These are phyloP conservation scores for Pezicula rhizophila DNA, from an alignment of 2,329 filamentous ascomycete genomes.

Conservation along the genomic window DNA sequence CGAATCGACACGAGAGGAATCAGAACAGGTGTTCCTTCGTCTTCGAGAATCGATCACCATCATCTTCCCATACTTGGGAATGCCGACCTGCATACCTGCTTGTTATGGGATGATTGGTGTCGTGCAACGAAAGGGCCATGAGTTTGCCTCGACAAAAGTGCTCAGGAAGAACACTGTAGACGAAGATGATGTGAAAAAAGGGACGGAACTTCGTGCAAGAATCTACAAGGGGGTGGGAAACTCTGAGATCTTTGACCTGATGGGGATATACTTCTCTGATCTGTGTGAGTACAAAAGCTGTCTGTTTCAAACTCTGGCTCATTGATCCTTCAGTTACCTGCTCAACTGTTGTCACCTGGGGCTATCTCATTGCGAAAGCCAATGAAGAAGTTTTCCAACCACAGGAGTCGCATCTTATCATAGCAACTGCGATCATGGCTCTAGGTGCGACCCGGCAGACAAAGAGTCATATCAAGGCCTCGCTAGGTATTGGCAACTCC, in stretches of 20 bases:
- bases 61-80: conserved; percentile 1
- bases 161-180: conserved; percentile 1
- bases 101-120: conserved; percentile 5
- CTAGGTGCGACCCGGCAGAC: conserved; percentile 4
- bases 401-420: conserved; percentile 2
- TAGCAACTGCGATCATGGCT: conserved; percentile 1
- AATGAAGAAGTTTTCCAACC: conserved; percentile 5
- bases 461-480: conserved; percentile 5
- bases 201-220: background rate
- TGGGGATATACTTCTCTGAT: conserved; percentile 3
- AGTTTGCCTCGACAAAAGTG: background rate
- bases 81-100: conserved; percentile 5
- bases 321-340: background rate
- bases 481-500: conserved; percentile 3
- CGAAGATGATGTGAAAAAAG: conserved; percentile 1
- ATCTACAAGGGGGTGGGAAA: conserved; percentile 3
- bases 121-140: background rate
- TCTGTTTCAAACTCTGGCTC: background rate
- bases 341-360: background rate
- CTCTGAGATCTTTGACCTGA: conserved; percentile 1
- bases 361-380: conserved; percentile 1
- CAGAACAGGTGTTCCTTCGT: background rate
- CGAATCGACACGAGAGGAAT: conserved; percentile 2
- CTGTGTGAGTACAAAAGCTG: background rate
- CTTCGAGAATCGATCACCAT: conserved; percentile 4